A percentile compares a stretch with the other conserved stretches of the same genome.
Evolutionary conservation across 2,329 filamentous ascomycete species (phyloP).

Genomic region (Colletotrichum salicis): DNA sequence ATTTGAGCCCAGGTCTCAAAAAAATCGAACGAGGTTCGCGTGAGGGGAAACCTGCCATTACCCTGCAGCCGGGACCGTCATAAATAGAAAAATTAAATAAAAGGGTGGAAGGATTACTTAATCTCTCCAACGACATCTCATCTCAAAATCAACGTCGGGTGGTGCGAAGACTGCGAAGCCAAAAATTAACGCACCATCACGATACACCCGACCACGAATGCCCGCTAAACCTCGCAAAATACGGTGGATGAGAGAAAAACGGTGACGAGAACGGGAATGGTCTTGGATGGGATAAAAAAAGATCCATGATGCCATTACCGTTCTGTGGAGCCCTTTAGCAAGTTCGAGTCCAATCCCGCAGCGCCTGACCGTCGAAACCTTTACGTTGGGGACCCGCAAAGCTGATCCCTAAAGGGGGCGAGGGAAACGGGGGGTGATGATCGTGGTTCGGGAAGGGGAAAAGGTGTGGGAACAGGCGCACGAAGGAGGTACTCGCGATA

Average conservation of each 20-base stretch:
- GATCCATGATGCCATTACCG: not conserved
- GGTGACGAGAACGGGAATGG: not conserved
- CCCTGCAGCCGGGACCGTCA: conserved; percentile 10
- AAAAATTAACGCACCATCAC: not conserved
- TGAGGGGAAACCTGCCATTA: conserved; percentile 31
- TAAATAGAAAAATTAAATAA: not conserved
- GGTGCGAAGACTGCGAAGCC: not conserved
- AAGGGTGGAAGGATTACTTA: conserved; percentile 15
- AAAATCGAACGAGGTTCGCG: conserved; percentile 31
- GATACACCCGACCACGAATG: not conserved
- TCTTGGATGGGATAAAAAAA: not conserved
- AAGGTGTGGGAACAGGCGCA: not conserved
- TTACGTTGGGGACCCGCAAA: not conserved
- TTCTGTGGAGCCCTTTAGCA: not conserved
- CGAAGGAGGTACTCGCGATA: not conserved
- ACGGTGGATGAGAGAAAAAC: not conserved
- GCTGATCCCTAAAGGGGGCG: not conserved
- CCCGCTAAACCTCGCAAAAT: not conserved
- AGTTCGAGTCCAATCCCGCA: not conserved
- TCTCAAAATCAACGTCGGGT: not conserved
- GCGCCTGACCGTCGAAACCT: not conserved
- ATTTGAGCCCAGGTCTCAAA: conserved; percentile 23
- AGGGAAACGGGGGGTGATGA: not conserved
- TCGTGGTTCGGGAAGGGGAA: not conserved
- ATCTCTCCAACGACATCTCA: conserved; percentile 33